Evolutionary conservation across 1,284 basidiomycete genomes (phyloP).

Genomic region (Sanghuangporus sanghuang): DNA sequence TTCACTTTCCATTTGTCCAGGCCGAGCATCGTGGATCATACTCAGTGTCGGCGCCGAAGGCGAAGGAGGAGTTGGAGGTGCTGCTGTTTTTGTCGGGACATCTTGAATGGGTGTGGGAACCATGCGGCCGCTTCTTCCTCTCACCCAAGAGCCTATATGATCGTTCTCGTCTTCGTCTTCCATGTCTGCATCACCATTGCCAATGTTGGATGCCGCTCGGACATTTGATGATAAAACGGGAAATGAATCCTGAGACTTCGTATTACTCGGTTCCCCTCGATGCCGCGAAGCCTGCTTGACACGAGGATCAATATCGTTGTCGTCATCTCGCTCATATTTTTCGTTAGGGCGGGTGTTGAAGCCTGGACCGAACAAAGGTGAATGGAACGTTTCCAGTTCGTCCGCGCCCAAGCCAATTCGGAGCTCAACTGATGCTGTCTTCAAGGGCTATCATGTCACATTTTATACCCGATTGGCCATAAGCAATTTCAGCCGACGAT

Average conservation of each 20-base stretch:
- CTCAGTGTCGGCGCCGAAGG: background rate
- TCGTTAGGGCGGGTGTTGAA: background rate
- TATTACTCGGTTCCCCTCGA: background rate
- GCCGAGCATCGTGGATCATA: background rate
- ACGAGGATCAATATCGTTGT: background rate
- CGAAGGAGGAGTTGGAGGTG: slow-evolving; percentile 1
- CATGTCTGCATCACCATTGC: background rate
- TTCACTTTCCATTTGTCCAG: background rate
- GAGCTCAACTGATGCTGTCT: slow-evolving; percentile 15
- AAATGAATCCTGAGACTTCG: background rate
- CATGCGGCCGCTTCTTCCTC: background rate
- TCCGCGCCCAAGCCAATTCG: slow-evolving; percentile 7
- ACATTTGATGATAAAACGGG: background rate
- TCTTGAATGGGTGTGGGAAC: background rate
- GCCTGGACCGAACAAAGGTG: slow-evolving; percentile 9
- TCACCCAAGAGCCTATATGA: background rate
- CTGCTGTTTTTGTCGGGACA: background rate
- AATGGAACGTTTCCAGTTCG: slow-evolving; percentile 7
- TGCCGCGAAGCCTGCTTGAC: background rate
- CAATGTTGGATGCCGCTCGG: background rate
- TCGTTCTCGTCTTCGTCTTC: background rate
- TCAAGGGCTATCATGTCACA: slow-evolving; percentile 6
- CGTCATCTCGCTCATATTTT: background rate
- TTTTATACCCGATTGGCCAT: background rate
- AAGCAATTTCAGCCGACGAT: background rate